Conservation (phyloP, 768 basidiomycete genomes). For the Suillus variegatus region DNA sequence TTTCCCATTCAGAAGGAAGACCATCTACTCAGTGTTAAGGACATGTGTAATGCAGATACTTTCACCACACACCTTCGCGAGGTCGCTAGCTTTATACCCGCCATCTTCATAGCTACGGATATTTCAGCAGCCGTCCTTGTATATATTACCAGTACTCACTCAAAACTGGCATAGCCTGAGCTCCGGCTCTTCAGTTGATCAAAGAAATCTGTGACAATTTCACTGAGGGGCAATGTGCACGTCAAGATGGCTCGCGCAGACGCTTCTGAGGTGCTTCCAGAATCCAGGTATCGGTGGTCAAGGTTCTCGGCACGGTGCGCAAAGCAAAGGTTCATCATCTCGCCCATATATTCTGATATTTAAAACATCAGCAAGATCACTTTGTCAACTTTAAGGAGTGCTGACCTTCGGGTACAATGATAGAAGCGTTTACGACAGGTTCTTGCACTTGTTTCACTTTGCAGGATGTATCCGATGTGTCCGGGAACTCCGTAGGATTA, state of each 20-base stretch:
- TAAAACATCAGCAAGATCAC: not conserved
- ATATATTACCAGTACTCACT: constrained; percentile 50
- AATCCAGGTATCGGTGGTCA: constrained; percentile 83
- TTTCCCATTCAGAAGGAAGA: constrained; percentile 84
- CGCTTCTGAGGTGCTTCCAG: constrained; percentile 25
- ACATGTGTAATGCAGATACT: not conserved
- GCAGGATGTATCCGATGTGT: constrained; percentile 58
- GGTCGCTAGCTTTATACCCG: constrained; percentile 79
- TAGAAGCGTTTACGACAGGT: constrained; percentile 90
- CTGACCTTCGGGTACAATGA: constrained; percentile 91
- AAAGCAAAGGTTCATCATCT: constrained; percentile 95
- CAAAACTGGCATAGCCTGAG: constrained; percentile 90
- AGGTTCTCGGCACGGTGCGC: constrained; percentile 81
- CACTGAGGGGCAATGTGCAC: constrained; percentile 84
- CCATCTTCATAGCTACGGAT: constrained; percentile 85
- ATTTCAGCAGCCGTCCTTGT: constrained; percentile 3
- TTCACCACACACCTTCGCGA: constrained; percentile 70
- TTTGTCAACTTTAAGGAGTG: not conserved
- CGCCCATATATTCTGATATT: constrained; percentile 80
- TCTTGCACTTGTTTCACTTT: constrained; percentile 82
- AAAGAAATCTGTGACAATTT: constrained; percentile 95
- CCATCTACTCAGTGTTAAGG: constrained; percentile 57
- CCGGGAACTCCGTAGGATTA: constrained; percentile 96
- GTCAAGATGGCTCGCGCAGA: constrained; percentile 74
- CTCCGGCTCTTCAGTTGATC: constrained; percentile 91